phyloP scores from a whole-genome alignment of 1,284 basidiomycete genomes.

The Gymnopus androsaceus region DNA sequence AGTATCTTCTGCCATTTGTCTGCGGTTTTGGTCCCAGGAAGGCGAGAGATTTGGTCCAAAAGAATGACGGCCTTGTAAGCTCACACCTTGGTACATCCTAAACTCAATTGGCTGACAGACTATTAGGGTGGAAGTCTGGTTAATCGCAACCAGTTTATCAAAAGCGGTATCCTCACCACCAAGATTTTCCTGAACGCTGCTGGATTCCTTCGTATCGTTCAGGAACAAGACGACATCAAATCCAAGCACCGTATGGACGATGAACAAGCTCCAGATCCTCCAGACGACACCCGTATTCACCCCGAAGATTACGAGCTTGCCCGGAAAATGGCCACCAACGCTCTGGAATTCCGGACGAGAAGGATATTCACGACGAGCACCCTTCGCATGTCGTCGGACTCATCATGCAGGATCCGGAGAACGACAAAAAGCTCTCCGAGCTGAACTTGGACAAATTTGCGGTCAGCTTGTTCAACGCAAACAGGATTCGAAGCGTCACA shows the following conservation, averaged over 20 bases:
- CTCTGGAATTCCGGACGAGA: constrained; percentile 93
- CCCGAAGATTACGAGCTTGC: constrained; percentile 98
- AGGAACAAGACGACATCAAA: constrained; percentile 63
- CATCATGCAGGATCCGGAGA: constrained; percentile 85
- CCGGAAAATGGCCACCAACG: constrained; percentile 98
- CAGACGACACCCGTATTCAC: constrained; percentile 96
- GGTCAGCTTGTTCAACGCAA: constrained; percentile 83
- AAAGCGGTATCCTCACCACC: constrained; percentile 76
- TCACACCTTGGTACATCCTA: constrained; percentile 7
- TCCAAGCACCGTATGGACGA: constrained; percentile 71
- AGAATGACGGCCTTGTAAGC: constrained; percentile 73
- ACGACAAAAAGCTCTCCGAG: constrained; percentile 83
- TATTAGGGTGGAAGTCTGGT: constrained; percentile 78
- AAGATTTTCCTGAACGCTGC: constrained; percentile 90
- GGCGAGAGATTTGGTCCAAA: constrained; percentile 83
- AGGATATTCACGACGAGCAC: constrained; percentile 89
- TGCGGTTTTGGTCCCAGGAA: constrained; percentile 96
- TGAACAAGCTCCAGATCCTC: constrained; percentile 80
- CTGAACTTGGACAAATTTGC: constrained; percentile 98
- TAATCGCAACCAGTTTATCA: constrained; percentile 86
- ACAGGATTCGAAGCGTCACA: constrained; percentile 87
- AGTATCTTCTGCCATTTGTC: constrained; percentile 86
- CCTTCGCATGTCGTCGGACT: constrained; percentile 84
- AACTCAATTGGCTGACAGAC: constrained; percentile 17
- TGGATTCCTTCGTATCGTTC: constrained; percentile 87